These are phyloP conservation scores for Aureobasidium sp. DNA, from an alignment of 2,329 filamentous ascomycete species.

Conservation along the genomic window DNA sequence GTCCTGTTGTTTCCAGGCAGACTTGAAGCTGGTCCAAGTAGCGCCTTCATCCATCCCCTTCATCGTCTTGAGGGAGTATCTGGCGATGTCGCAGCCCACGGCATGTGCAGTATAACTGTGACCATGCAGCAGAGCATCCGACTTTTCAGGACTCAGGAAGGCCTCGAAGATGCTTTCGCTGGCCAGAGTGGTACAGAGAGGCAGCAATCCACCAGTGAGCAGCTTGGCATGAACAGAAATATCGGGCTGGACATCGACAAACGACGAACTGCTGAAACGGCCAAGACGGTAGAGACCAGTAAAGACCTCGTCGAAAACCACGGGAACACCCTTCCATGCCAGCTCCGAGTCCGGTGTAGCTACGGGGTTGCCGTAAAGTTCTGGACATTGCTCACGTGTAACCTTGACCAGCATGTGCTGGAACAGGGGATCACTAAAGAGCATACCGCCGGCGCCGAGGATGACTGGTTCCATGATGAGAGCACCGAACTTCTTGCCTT, in stretches of 20 bases:
- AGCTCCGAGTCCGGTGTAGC: not conserved
- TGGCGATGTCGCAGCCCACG: slow-evolving; percentile 70
- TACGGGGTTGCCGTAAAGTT: not conserved
- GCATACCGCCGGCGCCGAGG: slow-evolving; percentile 77
- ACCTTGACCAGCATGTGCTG: slow-evolving; percentile 63
- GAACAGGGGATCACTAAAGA: slow-evolving; percentile 75
- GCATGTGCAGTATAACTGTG: slow-evolving; percentile 85
- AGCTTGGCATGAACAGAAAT: slow-evolving; percentile 78
- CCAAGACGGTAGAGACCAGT: slow-evolving; percentile 79
- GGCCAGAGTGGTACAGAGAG: slow-evolving; percentile 68
- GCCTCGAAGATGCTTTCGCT: slow-evolving; percentile 65
- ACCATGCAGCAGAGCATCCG: slow-evolving; percentile 71
- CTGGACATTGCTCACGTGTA: slow-evolving; percentile 43
- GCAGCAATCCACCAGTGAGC: slow-evolving; percentile 71
- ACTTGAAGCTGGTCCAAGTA: slow-evolving; percentile 51
- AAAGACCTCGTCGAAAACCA: slow-evolving; percentile 84
- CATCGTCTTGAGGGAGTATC: slow-evolving; percentile 58
- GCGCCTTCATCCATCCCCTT: slow-evolving; percentile 49
- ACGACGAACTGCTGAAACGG: slow-evolving; percentile 60
- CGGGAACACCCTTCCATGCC: slow-evolving; percentile 65
- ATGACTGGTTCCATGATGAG: slow-evolving; percentile 75
- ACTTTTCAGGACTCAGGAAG: slow-evolving; percentile 66
- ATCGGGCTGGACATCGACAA: slow-evolving; percentile 62
- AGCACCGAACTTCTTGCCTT: slow-evolving; percentile 65
- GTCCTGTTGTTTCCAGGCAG: slow-evolving; percentile 37